Conservation (phyloP, 192 early-diverging fungal species). For the Dissophora globulifera region DNA sequence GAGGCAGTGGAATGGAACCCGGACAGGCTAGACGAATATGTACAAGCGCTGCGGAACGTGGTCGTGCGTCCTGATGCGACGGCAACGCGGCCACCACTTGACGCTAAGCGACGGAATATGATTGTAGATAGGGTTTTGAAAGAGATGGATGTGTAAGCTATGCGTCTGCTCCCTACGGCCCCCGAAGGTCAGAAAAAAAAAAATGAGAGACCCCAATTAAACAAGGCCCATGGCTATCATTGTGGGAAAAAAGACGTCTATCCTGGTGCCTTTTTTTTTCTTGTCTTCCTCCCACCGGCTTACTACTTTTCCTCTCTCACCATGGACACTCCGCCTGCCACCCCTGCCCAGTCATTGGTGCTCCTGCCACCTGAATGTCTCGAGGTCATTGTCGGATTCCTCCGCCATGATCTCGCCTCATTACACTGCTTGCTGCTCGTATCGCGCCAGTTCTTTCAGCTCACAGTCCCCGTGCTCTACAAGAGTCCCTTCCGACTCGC, state of each 20-base stretch:
- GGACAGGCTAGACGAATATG: slow-evolving; percentile 39
- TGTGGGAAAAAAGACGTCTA: too few species aligned
- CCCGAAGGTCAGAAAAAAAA: too few species aligned
- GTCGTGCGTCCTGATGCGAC: not conserved
- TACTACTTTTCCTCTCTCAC: too few species aligned
- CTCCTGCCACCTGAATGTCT: slow-evolving; percentile 36
- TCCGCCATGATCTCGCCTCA: slow-evolving; percentile 30
- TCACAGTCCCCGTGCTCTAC: slow-evolving; percentile 39
- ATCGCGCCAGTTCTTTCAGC: slow-evolving; percentile 35
- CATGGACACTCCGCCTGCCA: not conserved
- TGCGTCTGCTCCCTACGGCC: not conserved
- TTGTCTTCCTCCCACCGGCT: not conserved
- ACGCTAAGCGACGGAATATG: slow-evolving; percentile 23
- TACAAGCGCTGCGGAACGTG: slow-evolving; percentile 33
- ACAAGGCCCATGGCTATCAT: too few species aligned
- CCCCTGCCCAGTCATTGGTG: not conserved
- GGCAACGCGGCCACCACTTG: slow-evolving; percentile 2
- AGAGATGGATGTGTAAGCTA: slow-evolving; percentile 6
- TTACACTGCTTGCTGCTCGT: slow-evolving; percentile 24
- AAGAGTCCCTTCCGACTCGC: slow-evolving; percentile 40
- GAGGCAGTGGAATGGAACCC: slow-evolving; percentile 11
- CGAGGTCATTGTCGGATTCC: slow-evolving; percentile 25
- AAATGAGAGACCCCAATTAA: too few species aligned
- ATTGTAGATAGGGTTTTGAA: slow-evolving; percentile 37
- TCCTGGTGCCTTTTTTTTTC: not conserved